phyloP scores from a whole-genome alignment of 345 rosid species.

The Euphorbia tirucalli region DNA sequence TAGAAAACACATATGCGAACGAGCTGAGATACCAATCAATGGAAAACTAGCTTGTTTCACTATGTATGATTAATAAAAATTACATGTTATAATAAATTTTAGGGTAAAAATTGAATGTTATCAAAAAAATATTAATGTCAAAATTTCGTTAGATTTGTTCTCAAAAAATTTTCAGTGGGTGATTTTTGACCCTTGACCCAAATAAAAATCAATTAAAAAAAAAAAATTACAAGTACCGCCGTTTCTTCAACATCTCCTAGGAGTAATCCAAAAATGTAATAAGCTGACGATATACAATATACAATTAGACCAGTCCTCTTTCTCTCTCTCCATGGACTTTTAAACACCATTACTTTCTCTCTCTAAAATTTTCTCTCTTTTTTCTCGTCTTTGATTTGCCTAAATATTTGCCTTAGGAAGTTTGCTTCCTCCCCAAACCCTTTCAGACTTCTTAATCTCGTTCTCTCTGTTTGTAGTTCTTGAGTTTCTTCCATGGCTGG shows the following conservation, averaged over 20 bases:
- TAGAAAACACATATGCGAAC: too few species aligned
- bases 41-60: too few species aligned
- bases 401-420: not conserved
- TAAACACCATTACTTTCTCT: not conserved
- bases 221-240: slow-evolving; percentile 8
- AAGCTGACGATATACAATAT: too few species aligned
- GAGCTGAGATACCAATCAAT: too few species aligned
- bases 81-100: too few species aligned
- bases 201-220: too few species aligned
- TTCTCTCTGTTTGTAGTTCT: not conserved
- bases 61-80: too few species aligned
- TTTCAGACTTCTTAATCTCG: not conserved
- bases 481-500: slow-evolving; percentile 54
- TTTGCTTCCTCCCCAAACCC: slow-evolving; percentile 16
- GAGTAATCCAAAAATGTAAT: not conserved
- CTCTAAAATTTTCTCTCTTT: slow-evolving; percentile 1
- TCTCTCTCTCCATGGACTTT: slow-evolving; percentile 12
- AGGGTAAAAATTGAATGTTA: too few species aligned
- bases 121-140: too few species aligned
- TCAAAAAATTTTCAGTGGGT: too few species aligned
- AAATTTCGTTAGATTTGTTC: too few species aligned
- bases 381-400: not conserved
- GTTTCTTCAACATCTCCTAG: not conserved
- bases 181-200: too few species aligned
- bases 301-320: slow-evolving; percentile 14